Base-by-base conservation (phyloP, 2,329 filamentous ascomycete species). In the Fusarium equiseti region DNA sequence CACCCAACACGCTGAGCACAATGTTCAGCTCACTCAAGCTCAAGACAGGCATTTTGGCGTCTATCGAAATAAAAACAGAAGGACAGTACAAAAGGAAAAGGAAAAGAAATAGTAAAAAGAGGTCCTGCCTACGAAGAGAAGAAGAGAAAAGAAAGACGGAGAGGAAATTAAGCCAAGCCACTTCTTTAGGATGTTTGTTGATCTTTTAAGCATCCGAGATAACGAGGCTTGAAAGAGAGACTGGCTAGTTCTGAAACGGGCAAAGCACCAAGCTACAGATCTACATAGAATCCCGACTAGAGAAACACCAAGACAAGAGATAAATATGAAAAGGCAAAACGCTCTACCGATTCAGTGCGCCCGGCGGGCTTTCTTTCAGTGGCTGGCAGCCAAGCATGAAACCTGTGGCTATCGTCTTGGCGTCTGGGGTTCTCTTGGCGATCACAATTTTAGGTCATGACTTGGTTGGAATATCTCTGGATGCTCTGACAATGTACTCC, bases 1-100 rank as follows among this genome's bases (percentile, higher is more conserved):
- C 71, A 84, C 83, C 83, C 49, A 85, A 71, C 2, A 85, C 74
- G 5, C 80, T 75, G 24, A 84, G 75, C 40, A 87, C 83, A 13
- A 87, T 80, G 71, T 88, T 87, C 50, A 88, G 81, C 70, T 87
- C 85, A 52, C 83, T 86, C 11, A 86, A 71, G 52, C 85, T 83
- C 31, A 87, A 79, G 32, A 53, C 46, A 3, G 70, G 70, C 70
- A 72, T 72, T 8, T 49, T 38, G 55, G 31, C 40, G n/a, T 16
- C 11, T 5, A 15, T 5, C 20, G 6, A 2, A 13, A 20, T 31
- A 46, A 24, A 29, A 31, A 26, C 31, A 32, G 26, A n/a, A 31
- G 40, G 42, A 56, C 4, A n/a, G 20, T 15, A 22, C 13, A 16
- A 31, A 49, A 50, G 12, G 12, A n/a, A 29, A 45, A 27, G 20